Evolutionary conservation across 163 green algal genomes (phyloP), one percentile per base, ranked within the genome.

Genomic region (Chlorella variabilis): DNA sequence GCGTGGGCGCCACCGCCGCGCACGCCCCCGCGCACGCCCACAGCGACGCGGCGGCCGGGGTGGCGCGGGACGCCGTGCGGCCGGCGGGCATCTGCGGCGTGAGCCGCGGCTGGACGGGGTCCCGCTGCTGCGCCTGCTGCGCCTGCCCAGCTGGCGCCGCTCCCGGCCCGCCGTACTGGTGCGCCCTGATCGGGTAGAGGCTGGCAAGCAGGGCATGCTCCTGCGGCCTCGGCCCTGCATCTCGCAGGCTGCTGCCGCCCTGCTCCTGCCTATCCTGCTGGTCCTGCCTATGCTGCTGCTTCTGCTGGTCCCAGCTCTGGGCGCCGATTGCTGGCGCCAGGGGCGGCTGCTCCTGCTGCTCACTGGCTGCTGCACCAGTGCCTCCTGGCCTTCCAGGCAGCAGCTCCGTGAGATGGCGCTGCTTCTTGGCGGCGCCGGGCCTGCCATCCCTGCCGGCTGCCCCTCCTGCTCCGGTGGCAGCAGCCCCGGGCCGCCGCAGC

Each of bases 171-270:
- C 3, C 31, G 39, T 39, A 31, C 31, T 54, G 45, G 11, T 45
- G 31, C 25, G 45, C 11, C 45, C 45, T 54, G 45, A 29, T 6
- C 25, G 77, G 77, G 31, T 83, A 83, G 38, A 83, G 20, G 20
- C 8, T 36, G 18, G 54, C 66, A 7, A 83, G 69, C 54, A 83
- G 36, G 4, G 77, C 63, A 1, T 39, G 77, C 65, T 83, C 77
- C 39, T 62, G 11, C 0, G 45, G 48, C 23, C 75, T 56, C 4
- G 56, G 39, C 15, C 49, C 49, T n/a, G 33, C 51, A 3, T 67
- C 34, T 6, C 49, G 49, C 49, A 58, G 27, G 65, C 61, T 13
- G 48, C n/a, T 42, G 51, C 54, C 25, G 39, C 51, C 34, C 17
- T 7, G 13, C 0, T n/a, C 20, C 56, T 66, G 48, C 23, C 13